These are phyloP conservation scores for Pyrus hybrid DNA, from an alignment of 331 rosid species.

Conservation along the genomic window DNA sequence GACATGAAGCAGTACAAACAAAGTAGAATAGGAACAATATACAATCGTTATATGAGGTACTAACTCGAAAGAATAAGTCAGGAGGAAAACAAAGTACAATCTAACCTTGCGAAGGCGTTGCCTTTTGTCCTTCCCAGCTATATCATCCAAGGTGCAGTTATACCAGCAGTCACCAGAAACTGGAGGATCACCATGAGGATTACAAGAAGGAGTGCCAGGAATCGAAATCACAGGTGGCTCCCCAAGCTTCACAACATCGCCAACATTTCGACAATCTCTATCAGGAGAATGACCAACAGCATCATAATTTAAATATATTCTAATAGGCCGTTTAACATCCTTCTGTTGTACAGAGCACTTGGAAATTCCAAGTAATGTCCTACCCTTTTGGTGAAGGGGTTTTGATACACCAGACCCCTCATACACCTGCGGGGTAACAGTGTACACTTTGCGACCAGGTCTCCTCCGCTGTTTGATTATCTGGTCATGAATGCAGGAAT, in stretches of 20 bases:
- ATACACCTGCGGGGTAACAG: constrained; percentile 82
- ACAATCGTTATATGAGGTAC: background rate
- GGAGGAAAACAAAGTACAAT: background rate
- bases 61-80: background rate
- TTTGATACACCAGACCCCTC: constrained; percentile 32
- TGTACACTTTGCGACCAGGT: constrained; percentile 87
- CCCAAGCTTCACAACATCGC: constrained; percentile 89
- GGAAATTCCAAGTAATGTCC: constrained; percentile 65
- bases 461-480: constrained; percentile 77
- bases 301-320: constrained; percentile 91
- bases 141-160: constrained; percentile 89
- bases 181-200: constrained; percentile 74
- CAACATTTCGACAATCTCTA: constrained; percentile 75
- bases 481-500: constrained; percentile 95
- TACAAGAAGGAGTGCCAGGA: constrained; percentile 67
- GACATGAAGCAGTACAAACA: background rate
- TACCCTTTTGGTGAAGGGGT: constrained; percentile 55
- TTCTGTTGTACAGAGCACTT: constrained; percentile 30
- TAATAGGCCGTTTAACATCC: constrained; percentile 68
- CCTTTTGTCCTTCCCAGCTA: constrained; percentile 80
- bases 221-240: constrained; percentile 63
- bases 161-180: constrained; percentile 94
- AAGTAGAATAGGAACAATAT: background rate
- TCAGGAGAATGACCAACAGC: constrained; percentile 96
- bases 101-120: constrained; percentile 77